These are phyloP conservation scores for Pisolithus albus DNA, from an alignment of 768 basidiomycete genomes.

Conservation along the genomic window DNA sequence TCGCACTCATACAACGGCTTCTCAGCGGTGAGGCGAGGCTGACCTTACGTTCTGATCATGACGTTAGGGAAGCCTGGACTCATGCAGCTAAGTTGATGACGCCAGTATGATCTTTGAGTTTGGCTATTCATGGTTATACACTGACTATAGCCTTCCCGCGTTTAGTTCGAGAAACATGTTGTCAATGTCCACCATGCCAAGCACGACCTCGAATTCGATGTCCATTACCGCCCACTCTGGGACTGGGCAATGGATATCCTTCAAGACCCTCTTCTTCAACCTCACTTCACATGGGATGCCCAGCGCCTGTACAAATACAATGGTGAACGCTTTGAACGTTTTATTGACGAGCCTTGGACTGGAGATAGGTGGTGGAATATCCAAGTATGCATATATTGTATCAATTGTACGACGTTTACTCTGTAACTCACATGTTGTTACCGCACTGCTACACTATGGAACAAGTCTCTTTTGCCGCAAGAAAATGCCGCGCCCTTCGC, in stretches of 20 bases:
- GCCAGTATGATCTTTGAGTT: not conserved
- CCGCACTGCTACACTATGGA: not conserved
- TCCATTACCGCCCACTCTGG: slow-evolving; percentile 1
- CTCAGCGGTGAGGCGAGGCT: not conserved
- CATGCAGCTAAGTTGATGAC: not conserved
- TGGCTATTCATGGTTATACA: too few relatives aligned
- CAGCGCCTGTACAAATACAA: slow-evolving; percentile 22
- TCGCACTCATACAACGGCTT: not conserved
- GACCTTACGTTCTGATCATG: not conserved
- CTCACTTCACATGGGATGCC: slow-evolving; percentile 29
- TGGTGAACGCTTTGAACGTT: slow-evolving; percentile 19
- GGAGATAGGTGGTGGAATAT: slow-evolving; percentile 30
- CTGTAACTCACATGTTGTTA: not conserved
- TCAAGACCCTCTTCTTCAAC: slow-evolving; percentile 1
- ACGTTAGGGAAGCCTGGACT: not conserved
- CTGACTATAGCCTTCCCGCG: too few relatives aligned
- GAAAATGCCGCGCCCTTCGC: slow-evolving; percentile 19
- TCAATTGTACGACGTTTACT: not conserved
- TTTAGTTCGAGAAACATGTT: not conserved
- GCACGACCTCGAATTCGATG: not conserved
- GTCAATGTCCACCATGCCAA: not conserved
- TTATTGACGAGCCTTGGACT: slow-evolving; percentile 34
- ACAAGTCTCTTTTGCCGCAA: not conserved
- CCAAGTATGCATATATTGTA: slow-evolving; percentile 22
- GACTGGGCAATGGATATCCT: slow-evolving; percentile 8